Evolutionary conservation across 768 basidiomycete species (phyloP).

Genomic region (Leccinum subtestaceum): DNA sequence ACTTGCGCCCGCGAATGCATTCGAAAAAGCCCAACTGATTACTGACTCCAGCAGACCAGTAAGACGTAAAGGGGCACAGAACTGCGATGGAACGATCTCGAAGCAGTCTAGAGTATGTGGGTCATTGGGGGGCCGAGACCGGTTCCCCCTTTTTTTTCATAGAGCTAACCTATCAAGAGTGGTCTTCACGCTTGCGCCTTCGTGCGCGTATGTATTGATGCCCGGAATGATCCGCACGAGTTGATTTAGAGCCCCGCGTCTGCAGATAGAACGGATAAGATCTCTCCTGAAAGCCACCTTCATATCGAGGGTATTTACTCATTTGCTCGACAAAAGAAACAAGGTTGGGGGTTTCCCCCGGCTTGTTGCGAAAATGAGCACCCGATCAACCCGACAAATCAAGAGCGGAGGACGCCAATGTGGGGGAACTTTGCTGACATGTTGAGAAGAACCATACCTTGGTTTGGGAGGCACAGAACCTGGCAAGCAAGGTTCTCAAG

Average conservation of each 20-base stretch:
- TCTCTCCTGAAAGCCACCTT: conserved; percentile 12
- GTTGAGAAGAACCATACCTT: conserved; percentile 9
- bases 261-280: conserved; percentile 26
- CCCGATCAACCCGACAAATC: conserved; percentile 8
- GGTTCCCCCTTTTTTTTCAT: neutral
- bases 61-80: neutral
- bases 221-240: conserved; percentile 29
- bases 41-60: neutral
- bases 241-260: conserved; percentile 16
- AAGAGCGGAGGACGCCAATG: neutral
- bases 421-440: conserved; percentile 10
- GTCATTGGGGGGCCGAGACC: neutral
- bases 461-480: conserved; percentile 18
- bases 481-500: conserved; percentile 14
- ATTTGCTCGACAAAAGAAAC: conserved; percentile 12
- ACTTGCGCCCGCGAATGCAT: conserved; percentile 4
- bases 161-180: conserved; percentile 5
- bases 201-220: conserved; percentile 7
- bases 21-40: neutral
- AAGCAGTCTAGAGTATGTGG: conserved; percentile 4
- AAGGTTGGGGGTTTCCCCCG: conserved; percentile 18
- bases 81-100: conserved; percentile 1
- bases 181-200: conserved; percentile 15
- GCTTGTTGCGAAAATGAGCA: conserved; percentile 14
- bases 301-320: conserved; percentile 19